phyloP scores from a whole-genome alignment of 2,329 filamentous ascomycete genomes.

The Fusarium sp. region DNA sequence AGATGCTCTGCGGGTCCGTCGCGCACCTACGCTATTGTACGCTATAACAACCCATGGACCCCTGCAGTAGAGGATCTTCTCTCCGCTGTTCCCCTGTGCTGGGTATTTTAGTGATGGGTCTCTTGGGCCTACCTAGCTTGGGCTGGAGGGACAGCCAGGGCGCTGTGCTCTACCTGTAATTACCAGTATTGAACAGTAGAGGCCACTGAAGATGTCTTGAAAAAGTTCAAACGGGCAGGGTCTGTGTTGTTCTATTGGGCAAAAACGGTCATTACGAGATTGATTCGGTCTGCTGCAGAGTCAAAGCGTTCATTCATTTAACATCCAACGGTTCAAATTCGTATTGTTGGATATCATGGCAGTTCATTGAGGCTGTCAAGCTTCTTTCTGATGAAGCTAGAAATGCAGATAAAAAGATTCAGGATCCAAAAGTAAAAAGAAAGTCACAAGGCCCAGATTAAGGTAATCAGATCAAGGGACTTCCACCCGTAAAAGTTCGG shows the following conservation, averaged over 20 bases:
- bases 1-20: not conserved
- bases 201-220: conserved; percentile 39
- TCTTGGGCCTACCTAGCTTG: not conserved
- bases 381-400: conserved; percentile 5
- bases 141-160: conserved; percentile 24
- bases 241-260: conserved; percentile 34
- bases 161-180: not conserved
- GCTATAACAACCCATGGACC: conserved; percentile 8
- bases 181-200: conserved; percentile 7
- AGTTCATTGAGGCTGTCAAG: not conserved
- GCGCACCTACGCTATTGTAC: not conserved
- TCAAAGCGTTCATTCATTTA: conserved; percentile 21
- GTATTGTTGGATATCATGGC: not conserved
- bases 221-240: conserved; percentile 13
- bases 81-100: conserved; percentile 10
- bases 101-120: conserved; percentile 2
- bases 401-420: not conserved
- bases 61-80: conserved; percentile 42
- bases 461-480: conserved; percentile 12
- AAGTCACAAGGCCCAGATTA: not conserved
- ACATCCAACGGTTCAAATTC: not conserved
- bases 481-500: conserved; percentile 9
- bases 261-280: not conserved
- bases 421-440: conserved; percentile 9
- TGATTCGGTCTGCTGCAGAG: conserved; percentile 24